phyloP scores from a whole-genome alignment of 176 grass and related monocot genomes.

The Phyllostachys edulis region DNA sequence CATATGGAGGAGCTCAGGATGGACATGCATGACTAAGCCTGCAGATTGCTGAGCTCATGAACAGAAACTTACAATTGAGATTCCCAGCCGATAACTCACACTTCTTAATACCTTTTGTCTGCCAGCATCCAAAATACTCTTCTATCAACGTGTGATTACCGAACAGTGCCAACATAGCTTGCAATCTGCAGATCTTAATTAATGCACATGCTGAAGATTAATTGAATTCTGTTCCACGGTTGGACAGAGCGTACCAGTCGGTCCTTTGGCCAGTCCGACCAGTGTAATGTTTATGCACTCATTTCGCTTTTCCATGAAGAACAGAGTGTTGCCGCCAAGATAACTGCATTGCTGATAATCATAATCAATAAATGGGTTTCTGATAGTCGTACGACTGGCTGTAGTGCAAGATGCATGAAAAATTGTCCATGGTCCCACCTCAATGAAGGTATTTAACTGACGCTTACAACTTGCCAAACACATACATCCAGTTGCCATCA shows the following conservation, averaged over 20 bases:
- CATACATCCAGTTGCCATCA: constrained; percentile 15
- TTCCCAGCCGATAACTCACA: constrained; percentile 9
- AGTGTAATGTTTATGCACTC: not conserved
- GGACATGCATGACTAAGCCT: constrained; percentile 23
- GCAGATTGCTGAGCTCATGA: constrained; percentile 46
- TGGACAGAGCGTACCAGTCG: not conserved
- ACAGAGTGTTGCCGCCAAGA: not conserved
- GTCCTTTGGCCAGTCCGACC: not conserved
- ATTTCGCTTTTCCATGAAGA: not conserved
- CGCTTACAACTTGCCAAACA: constrained; percentile 22
- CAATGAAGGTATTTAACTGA: not conserved
- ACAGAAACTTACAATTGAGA: constrained; percentile 36
- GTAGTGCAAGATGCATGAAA: not conserved
- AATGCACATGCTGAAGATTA: not conserved
- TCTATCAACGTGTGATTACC: not conserved
- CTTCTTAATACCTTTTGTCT: constrained; percentile 26
- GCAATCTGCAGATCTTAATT: not conserved
- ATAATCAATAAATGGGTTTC: not conserved
- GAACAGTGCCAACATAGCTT: not conserved
- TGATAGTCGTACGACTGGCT: not conserved
- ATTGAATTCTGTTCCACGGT: not conserved
- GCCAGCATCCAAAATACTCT: constrained; percentile 5
- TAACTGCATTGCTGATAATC: not conserved
- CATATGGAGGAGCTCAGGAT: constrained; percentile 24
- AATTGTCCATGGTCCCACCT: constrained; percentile 21